These are phyloP conservation scores for Trichoderma asperelloides DNA, from an alignment of 495 filamentous ascomycete genomes.

Conservation along the genomic window DNA sequence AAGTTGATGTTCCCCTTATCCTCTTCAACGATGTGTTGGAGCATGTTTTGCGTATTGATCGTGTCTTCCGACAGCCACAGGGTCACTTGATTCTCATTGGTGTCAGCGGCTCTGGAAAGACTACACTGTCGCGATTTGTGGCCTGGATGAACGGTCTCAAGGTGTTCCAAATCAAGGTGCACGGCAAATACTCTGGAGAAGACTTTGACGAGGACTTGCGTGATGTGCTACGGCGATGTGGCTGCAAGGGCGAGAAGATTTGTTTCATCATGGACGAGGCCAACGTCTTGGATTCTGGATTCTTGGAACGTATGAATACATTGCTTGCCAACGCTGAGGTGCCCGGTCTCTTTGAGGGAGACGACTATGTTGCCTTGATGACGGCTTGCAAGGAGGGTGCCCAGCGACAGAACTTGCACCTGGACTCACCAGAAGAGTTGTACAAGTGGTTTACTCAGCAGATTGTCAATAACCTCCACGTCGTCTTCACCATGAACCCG, in stretches of 20 bases:
- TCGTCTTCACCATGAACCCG: conserved; percentile 99
- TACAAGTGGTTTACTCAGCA: conserved; percentile 99
- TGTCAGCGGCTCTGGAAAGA: conserved; percentile 97
- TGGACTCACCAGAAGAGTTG: conserved; percentile 95
- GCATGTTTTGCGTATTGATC: conserved; percentile 94
- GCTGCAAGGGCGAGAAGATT: conserved; percentile 98
- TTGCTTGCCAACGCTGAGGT: conserved; percentile 96
- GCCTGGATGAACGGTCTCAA: conserved; percentile 99
- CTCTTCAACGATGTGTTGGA: conserved; percentile 97
- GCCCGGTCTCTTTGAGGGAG: conserved; percentile 93
- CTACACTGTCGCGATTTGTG: conserved; percentile 92
- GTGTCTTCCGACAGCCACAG: conserved; percentile 96
- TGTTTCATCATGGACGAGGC: conserved; percentile 99
- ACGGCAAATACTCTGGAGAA: conserved; percentile 95
- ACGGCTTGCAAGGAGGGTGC: conserved; percentile 97
- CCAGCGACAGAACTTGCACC: conserved; percentile 85
- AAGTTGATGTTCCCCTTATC: conserved; percentile 95
- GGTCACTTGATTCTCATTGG: conserved; percentile 97
- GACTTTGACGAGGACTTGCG: conserved; percentile 97
- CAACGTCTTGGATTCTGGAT: conserved; percentile 96
- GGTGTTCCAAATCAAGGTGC: conserved; percentile 99
- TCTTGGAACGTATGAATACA: conserved; percentile 98
- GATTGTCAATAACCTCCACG: conserved; percentile 97
- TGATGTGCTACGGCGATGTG: conserved; percentile 84
- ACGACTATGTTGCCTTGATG: conserved; percentile 93